Conservation (phyloP, 2,329 filamentous ascomycete species). For the Cordyceps tenuipes region DNA sequence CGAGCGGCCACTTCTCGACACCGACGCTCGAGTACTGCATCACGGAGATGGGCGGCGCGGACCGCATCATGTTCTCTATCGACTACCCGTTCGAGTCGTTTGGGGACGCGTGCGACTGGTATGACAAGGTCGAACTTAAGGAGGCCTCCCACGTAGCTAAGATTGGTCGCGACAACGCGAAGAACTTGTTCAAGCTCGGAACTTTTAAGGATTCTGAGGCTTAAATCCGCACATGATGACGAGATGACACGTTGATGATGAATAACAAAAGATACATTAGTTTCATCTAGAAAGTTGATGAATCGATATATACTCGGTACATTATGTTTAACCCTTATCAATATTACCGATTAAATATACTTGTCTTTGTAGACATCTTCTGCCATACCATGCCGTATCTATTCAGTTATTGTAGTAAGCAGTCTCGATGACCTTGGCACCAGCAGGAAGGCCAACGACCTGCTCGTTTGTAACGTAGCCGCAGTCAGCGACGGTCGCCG, state of each 20-base stretch:
- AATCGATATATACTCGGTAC: neutral
- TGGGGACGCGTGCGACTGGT: constrained; percentile 33
- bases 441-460: constrained; percentile 38
- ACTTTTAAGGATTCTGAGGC: constrained; percentile 25
- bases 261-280: neutral
- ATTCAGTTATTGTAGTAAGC: constrained; percentile 9
- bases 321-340: neutral
- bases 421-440: constrained; percentile 17
- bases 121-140: constrained; percentile 28
- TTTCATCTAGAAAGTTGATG: neutral
- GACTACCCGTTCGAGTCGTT: constrained; percentile 46
- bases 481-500: constrained; percentile 24
- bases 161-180: constrained; percentile 36
- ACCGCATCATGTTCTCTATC: constrained; percentile 43
- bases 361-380: neutral
- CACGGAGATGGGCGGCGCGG: constrained; percentile 38
- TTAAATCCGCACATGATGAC: neutral
- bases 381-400: neutral
- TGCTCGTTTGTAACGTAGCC: constrained; percentile 32
- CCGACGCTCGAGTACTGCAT: constrained; percentile 41
- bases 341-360: neutral
- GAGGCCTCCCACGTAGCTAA: constrained; percentile 25
- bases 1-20: constrained; percentile 47
- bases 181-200: constrained; percentile 31
- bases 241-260: too few species aligned